Base-by-base conservation (phyloP, 441 rosid genomes). In the Hypseocharis bilobata region DNA sequence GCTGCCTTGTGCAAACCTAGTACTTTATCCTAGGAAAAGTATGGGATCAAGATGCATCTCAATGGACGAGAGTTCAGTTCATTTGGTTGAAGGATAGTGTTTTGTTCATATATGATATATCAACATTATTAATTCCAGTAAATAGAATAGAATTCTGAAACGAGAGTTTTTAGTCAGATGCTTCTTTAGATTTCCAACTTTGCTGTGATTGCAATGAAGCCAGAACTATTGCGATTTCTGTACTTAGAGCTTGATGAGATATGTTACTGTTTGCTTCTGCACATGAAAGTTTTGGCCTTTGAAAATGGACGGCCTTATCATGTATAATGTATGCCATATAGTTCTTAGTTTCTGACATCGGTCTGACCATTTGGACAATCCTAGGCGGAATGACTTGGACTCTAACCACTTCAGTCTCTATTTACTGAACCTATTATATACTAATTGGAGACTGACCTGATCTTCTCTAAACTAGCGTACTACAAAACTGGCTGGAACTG, bases 401-500 rank as follows among this genome's bases (percentile, higher is more conserved):
- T 42, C 47, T 42, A 14, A 42, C 3, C 47, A 13, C n/a, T 42
- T 0, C n/a, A 42, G 47, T 4, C 47, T 42, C 47, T 13, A 17
- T 17, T 3, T 0, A 42, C 47, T 42, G 47, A 42, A 42, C 23
- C 8, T 22, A 17, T 68, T 11, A 11, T 62, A 34, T 22, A 29
- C 65, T 11, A 6, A 20, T 26, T 49, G 28, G 51, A 28, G 29
- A 10, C 60, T 67, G 14, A 75, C 59, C 22, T 60, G 22, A 19
- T 66, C 19, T 63, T 62, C 13, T 64, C 4, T 49, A 57, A 57
- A 66, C 69, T 76, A 89, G 98, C 72, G 16, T 60, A 59, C 81
- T 14, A 72, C 64, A 7, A 84, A 85, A 71, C 58, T 83, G 71
- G 81, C 91, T 42, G 96, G 92, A 71, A 85, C 82, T 32, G 96